A percentile compares a stretch with the other conserved stretches of the same genome.
Conservation (phyloP, 495 filamentous ascomycete species). For the Tricharina praecox region DNA sequence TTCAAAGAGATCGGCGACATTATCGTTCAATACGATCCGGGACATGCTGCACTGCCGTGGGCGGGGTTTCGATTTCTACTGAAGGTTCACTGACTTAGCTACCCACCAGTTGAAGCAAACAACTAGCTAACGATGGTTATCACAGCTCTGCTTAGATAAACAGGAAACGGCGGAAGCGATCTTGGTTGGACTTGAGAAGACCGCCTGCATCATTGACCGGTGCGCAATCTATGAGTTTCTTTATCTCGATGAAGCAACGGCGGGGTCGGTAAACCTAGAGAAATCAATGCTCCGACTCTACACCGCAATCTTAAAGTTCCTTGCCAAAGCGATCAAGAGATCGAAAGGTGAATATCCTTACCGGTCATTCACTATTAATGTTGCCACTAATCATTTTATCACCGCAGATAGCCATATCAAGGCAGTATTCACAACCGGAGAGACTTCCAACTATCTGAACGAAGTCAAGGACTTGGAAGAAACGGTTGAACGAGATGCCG, state of each 20-base stretch:
- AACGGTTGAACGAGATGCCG: not conserved
- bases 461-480: not conserved
- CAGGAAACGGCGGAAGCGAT: conserved; percentile 4
- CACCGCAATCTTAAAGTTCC: conserved; percentile 3
- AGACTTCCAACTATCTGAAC: not conserved
- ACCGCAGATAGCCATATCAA: not conserved
- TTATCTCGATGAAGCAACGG: conserved; percentile 3
- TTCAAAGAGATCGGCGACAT: conserved; percentile 32
- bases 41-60: conserved; percentile 35
- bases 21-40: conserved; percentile 30
- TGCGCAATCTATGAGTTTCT: not conserved
- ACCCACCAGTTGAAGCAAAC: not conserved
- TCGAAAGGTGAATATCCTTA: not conserved
- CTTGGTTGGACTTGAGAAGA: not conserved
- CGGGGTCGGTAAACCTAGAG: not conserved
- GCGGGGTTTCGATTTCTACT: conserved; percentile 31
- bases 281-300: not conserved
- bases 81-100: conserved; percentile 14
- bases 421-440: not conserved
- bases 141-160: not conserved
- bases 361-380: too few species aligned
- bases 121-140: conserved; percentile 3
- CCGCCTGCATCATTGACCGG: not conserved
- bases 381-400: not conserved
- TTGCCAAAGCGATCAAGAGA: conserved; percentile 1